Evolutionary conservation across 2,329 filamentous ascomycete species (phyloP), one percentile per base, ranked within the genome.

Genomic region (Tolypocladium inflatum): DNA sequence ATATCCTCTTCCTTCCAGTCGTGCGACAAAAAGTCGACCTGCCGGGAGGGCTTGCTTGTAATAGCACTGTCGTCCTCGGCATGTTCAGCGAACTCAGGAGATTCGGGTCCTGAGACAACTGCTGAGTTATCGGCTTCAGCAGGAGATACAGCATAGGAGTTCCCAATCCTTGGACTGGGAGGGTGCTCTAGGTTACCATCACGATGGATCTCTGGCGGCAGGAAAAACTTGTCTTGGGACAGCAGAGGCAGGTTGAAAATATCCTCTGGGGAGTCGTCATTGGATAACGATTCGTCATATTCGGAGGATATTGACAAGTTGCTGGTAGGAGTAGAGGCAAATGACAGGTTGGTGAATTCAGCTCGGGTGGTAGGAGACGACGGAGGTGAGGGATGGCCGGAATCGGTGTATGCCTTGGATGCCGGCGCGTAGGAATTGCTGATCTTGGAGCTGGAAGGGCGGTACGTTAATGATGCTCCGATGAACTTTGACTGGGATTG

Each of bases 1-100:
- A 97, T 95, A 73, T 99, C 93, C 72, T 97, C 92, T 73, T 97
- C 91, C 62, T 83, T 85, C 90, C 93, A 96, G 61, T 93, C 85
- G 69, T 97, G 90, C 21, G 92, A 96, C 52, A 97, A 82, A 69
- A 96, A 96, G 74, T 96, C 92, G 21, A 96, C 92, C 73, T 96
- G 91, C 63, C 91, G 81, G 52, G 91, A 91, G 2, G 91, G 91
- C 66, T 88, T 84, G 42, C 79, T 80, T 62, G 85, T 83, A 45
- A 95, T 79, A 13, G 88, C 87, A 13, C 86, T 88, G 71, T 96
- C 91, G 65, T 96, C 91, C 26, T n/a, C 87, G 13, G 88, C 87
- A 38, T 85, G 80, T 51, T 85, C 80, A 10, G 74, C 74, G 35
- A 78, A 64, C 35, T 82, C 75, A 43, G 85, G 80, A 2, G 81